Base-by-base conservation (phyloP, 495 filamentous ascomycete genomes). In the Oidiodendron maius region DNA sequence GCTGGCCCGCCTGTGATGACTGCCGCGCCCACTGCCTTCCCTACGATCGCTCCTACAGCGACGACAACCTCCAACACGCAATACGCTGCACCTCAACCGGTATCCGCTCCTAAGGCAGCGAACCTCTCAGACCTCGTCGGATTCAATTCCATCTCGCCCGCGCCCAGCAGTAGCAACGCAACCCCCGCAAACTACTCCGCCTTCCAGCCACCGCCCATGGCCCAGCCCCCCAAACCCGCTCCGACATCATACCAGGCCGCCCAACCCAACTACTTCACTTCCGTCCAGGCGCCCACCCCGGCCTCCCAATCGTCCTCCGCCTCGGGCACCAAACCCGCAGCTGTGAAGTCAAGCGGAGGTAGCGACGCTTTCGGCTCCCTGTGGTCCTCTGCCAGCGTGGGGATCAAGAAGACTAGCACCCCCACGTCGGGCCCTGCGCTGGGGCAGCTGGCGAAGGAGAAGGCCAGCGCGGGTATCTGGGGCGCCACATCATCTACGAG, bases 251-350 rank as follows among this genome's bases (percentile, higher is more conserved):
- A 79, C 71, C 87, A 93, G 65, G 81, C 84, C 9, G 62, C 82
- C 3, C 76, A 80, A 22, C 93, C 93, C 23, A 98, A 98, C 67
- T 98, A 98, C 72, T 98, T 89, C 68, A 91, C 88, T 30, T 91
- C 91, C 9, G 79, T 96, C 24, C 74, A 77, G 52, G 68, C 48
- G 52, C 70, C 55, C 25, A 64, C 56, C 50, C 64, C 26, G 30
- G 22, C 41, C 15, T 48, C 43, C 47, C 61, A 34, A 47, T 48
- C 26, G 57, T 66, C 25, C 61, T 51, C 57, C 71, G 69, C 64
- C 64, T 56, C 64, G 39, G 64, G 64, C 13, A 59, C 56, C 35
- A 64, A 66, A 54, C 38, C 57, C 2, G 68, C 74, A 1, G 66
- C 71, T 1, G 64, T 79, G 42, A 87, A 81, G 11, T 62, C 71